These are phyloP conservation scores for Penicillium herquei DNA, from an alignment of 495 filamentous ascomycete species.

Conservation along the genomic window DNA sequence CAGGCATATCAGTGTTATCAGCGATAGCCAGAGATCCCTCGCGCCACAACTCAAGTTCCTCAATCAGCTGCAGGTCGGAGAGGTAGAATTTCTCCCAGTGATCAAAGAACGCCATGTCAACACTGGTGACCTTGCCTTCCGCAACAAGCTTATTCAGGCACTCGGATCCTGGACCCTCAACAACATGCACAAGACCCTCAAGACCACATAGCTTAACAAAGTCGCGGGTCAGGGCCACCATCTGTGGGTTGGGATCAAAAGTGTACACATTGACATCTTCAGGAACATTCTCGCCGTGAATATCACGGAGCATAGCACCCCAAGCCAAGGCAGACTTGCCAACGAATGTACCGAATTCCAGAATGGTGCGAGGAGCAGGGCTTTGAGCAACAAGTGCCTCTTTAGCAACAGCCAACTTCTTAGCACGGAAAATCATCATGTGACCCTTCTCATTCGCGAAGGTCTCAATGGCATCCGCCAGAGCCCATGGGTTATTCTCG, in stretches of 20 bases:
- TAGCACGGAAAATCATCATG: conserved; percentile 27
- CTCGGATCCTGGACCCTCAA: conserved; percentile 26
- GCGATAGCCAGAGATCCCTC: conserved; percentile 21
- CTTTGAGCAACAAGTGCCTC: conserved; percentile 13
- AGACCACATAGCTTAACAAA: conserved; percentile 28
- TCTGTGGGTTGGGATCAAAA: conserved; percentile 28
- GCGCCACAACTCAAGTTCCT: conserved; percentile 24
- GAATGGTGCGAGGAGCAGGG: conserved; percentile 20
- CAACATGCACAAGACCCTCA: conserved; percentile 26
- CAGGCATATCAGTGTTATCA: conserved; percentile 19
- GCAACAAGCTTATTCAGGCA: conserved; percentile 22
- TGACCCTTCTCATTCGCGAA: conserved; percentile 17
- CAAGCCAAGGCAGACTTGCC: conserved; percentile 32
- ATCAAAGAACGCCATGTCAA: conserved; percentile 36
- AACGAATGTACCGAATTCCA: conserved; percentile 36
- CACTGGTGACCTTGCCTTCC: conserved; percentile 23
- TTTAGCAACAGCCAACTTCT: conserved; percentile 17
- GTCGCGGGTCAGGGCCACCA: conserved; percentile 23
- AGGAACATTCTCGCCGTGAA: conserved; percentile 13
- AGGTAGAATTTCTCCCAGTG: conserved; percentile 33
- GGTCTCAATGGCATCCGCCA: conserved; percentile 21
- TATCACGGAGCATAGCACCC: conserved; percentile 29
- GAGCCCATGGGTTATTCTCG: conserved; percentile 24
- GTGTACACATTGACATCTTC: conserved; percentile 28
- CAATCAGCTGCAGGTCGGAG: conserved; percentile 29